Percentiles rank a stretch among this genome's conserved stretches.
Evolutionary conservation across 371 early-diverging fungal genomes (phyloP).

Genomic region (Synchytrium microbalum): DNA sequence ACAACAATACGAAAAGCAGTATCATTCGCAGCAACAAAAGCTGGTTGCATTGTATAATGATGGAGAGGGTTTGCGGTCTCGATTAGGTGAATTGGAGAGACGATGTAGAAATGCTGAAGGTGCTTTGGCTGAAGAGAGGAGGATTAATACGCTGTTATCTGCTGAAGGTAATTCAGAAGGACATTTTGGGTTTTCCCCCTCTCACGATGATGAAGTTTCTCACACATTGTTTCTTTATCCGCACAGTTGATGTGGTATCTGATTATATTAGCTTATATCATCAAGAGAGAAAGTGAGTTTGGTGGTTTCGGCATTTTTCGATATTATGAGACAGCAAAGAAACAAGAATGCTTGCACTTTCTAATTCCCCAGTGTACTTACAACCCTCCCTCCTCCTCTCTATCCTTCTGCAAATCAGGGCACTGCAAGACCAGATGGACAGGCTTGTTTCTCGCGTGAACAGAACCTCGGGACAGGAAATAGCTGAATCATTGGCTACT

Average conservation of each 20-base stretch:
- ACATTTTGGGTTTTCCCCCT: not conserved
- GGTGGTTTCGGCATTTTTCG: too few relatives aligned
- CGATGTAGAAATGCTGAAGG: not conserved
- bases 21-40: not conserved
- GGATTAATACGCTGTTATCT: not conserved
- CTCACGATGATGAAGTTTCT: not conserved
- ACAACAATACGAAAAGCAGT: not conserved
- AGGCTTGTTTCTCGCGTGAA: not conserved
- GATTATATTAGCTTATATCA: not conserved
- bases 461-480: not conserved
- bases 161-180: not conserved
- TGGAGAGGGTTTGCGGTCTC: not conserved
- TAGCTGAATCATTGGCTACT: not conserved
- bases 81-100: not conserved
- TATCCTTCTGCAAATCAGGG: not conserved
- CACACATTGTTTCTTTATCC: too few relatives aligned
- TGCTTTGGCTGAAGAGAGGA: not conserved
- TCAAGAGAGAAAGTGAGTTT: not conserved
- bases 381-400: too few relatives aligned
- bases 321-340: too few relatives aligned
- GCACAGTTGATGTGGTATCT: not conserved
- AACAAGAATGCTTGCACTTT: too few relatives aligned
- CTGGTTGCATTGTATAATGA: not conserved
- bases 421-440: not conserved
- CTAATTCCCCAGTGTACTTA: too few relatives aligned